phyloP scores from a whole-genome alignment of 768 basidiomycete species.

The Podaxis rugospora region DNA sequence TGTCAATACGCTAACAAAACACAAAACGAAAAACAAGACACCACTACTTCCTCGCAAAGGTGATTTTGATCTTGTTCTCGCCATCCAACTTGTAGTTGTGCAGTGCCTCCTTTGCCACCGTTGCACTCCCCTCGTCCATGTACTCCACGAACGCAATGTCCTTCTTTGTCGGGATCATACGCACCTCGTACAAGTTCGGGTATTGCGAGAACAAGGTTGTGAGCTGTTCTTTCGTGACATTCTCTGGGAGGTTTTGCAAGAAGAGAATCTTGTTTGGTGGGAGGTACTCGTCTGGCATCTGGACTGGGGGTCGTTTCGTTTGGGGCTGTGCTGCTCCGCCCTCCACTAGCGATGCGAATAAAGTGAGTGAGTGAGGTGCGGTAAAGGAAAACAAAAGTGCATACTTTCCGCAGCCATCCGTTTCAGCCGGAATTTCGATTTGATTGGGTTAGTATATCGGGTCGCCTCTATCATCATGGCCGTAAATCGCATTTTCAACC shows the following conservation, averaged over 20 bases:
- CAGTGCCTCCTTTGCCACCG: slow-evolving; percentile 89
- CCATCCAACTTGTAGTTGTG: slow-evolving; percentile 98
- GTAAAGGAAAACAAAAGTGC: slow-evolving; percentile 16
- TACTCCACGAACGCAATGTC: slow-evolving; percentile 99
- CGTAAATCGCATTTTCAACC: slow-evolving; percentile 3
- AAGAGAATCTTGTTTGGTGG: slow-evolving; percentile 99
- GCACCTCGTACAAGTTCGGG: slow-evolving; percentile 94
- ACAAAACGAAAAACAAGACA: slow-evolving; percentile 31
- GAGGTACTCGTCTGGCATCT: slow-evolving; percentile 99
- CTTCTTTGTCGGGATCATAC: slow-evolving; percentile 95
- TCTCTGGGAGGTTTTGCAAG: slow-evolving; percentile 94
- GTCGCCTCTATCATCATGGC: slow-evolving; percentile 52
- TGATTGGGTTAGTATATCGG: slow-evolving; percentile 86
- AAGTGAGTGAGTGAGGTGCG: neutral
- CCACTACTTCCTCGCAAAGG: slow-evolving; percentile 65
- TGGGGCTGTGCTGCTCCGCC: slow-evolving; percentile 62
- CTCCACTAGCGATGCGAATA: slow-evolving; percentile 46
- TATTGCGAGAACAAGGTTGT: slow-evolving; percentile 93
- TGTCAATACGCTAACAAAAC: slow-evolving; percentile 42
- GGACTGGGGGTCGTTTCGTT: slow-evolving; percentile 77
- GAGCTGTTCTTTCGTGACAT: slow-evolving; percentile 88
- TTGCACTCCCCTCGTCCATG: slow-evolving; percentile 86
- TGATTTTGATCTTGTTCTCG: slow-evolving; percentile 97
- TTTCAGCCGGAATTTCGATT: slow-evolving; percentile 80
- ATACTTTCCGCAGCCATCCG: slow-evolving; percentile 76